These are phyloP conservation scores for Candida xyloterini DNA, from an alignment of 805 yeast species.

Conservation along the genomic window DNA sequence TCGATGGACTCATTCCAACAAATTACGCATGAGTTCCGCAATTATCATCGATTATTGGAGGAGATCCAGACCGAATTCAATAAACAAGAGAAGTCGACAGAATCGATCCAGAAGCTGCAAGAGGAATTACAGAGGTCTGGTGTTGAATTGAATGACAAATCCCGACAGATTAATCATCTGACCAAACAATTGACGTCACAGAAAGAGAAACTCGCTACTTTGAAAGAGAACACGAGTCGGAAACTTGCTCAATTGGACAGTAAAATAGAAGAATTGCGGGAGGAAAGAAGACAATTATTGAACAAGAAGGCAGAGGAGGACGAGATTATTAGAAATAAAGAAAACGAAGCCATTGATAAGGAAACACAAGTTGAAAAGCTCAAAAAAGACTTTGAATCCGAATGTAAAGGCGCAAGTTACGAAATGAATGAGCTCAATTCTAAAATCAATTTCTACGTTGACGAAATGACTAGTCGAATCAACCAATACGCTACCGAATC, in stretches of 20 bases:
- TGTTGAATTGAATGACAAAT: slow-evolving; percentile 20
- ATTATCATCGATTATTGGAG: slow-evolving; percentile 42
- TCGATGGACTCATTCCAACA: slow-evolving; percentile 59
- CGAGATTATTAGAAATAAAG: slow-evolving; percentile 35
- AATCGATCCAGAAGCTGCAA: slow-evolving; percentile 28
- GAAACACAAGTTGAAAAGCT: slow-evolving; percentile 34
- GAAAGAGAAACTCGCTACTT: slow-evolving; percentile 14
- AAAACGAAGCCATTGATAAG: slow-evolving; percentile 24
- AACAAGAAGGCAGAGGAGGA: slow-evolving; percentile 47
- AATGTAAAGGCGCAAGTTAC: slow-evolving; percentile 48
- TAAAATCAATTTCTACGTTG: slow-evolving; percentile 51
- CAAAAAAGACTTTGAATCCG: slow-evolving; percentile 46
- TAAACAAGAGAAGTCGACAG: slow-evolving; percentile 36
- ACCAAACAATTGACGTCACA: slow-evolving; percentile 39
- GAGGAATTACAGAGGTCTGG: slow-evolving; percentile 19
- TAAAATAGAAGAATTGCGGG: slow-evolving; percentile 42
- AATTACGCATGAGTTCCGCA: slow-evolving; percentile 45
- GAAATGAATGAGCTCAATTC: slow-evolving; percentile 55
- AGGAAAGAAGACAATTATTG: slow-evolving; percentile 46
- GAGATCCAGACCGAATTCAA: slow-evolving; percentile 47
- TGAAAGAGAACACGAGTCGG: slow-evolving; percentile 32
- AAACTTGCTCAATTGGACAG: slow-evolving; percentile 42
- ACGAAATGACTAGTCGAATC: slow-evolving; percentile 43
- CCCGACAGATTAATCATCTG: slow-evolving; percentile 32
- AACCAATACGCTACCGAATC: slow-evolving; percentile 7